Percentiles rank a stretch among this genome's conserved stretches.
Conservation (phyloP, 2,329 filamentous ascomycete genomes). For the Orbilia blumenaviensis region DNA sequence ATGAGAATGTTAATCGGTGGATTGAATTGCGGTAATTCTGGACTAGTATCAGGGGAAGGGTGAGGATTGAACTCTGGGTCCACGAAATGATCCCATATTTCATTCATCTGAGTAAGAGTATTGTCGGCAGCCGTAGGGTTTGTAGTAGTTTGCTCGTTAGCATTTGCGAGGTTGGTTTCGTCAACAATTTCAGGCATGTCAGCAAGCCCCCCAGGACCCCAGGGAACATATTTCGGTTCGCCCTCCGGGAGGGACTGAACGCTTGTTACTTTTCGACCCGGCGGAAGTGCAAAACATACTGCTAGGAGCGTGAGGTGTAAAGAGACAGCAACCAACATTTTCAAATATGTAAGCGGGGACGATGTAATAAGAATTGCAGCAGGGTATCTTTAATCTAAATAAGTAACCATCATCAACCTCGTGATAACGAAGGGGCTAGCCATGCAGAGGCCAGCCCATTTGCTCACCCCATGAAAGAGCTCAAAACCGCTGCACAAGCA, state of each 20-base stretch:
- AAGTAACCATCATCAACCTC: not conserved
- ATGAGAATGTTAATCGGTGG: not conserved
- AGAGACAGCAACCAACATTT: not conserved
- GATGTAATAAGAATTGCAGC: not conserved
- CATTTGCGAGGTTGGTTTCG: slow-evolving; percentile 14
- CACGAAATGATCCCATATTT: not conserved
- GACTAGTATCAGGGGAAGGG: no score
- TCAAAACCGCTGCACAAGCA: slow-evolving; percentile 21
- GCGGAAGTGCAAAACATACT: slow-evolving; percentile 5
- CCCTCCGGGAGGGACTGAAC: not conserved
- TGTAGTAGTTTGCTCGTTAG: not conserved
- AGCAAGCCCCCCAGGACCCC: not conserved
- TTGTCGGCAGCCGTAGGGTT: not conserved
- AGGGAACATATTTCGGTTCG: not conserved
- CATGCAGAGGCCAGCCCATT: not conserved
- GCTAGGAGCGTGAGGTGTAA: not conserved
- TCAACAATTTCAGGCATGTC: slow-evolving; percentile 23
- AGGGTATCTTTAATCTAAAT: not conserved
- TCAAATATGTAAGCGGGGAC: not conserved
- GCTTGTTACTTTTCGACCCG: not conserved
- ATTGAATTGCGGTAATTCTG: not conserved
- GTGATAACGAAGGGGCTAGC: not conserved
- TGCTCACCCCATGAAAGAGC: not conserved
- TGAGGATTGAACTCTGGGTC: not conserved
- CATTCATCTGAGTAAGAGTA: not conserved